phyloP scores from a whole-genome alignment of 192 early-diverging fungal genomes.

The Coemansia biformis region DNA sequence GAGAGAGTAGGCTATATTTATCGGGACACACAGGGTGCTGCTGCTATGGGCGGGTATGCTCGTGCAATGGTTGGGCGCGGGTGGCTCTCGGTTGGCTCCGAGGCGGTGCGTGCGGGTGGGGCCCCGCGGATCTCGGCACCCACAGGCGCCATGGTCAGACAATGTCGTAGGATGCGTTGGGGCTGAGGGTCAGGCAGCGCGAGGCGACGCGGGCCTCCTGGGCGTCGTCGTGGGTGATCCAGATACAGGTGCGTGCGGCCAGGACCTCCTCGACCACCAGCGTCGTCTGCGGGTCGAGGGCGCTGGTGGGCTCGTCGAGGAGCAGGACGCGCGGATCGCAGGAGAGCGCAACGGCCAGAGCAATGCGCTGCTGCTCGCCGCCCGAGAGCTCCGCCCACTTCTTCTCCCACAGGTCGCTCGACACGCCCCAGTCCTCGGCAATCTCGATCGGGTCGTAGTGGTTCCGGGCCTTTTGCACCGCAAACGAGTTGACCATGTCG shows the following conservation, averaged over 20 bases:
- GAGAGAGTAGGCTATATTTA: too few relatives aligned
- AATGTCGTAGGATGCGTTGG: conserved; percentile 25
- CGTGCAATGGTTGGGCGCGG: too few relatives aligned
- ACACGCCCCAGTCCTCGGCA: conserved; percentile 63
- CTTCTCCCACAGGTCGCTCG: conserved; percentile 63
- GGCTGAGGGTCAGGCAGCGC: conserved; percentile 20
- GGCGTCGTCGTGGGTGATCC: conserved; percentile 73
- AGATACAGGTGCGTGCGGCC: conserved; percentile 59
- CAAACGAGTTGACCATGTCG: conserved; percentile 53
- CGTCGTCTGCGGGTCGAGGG: conserved; percentile 68
- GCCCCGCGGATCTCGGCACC: too few relatives aligned
- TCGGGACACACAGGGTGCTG: too few relatives aligned
- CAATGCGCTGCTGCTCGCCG: conserved; percentile 78
- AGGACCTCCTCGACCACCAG: conserved; percentile 69
- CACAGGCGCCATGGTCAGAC: not conserved
- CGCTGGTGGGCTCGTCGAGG: conserved; percentile 85
- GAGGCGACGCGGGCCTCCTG: conserved; percentile 61
- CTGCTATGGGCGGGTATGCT: too few relatives aligned
- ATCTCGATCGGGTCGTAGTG: conserved; percentile 61
- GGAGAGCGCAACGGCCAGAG: conserved; percentile 74
- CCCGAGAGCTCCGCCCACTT: conserved; percentile 76
- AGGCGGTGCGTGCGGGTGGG: too few relatives aligned
- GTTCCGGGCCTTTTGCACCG: conserved; percentile 39
- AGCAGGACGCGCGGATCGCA: conserved; percentile 70
- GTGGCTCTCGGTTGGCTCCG: too few relatives aligned